Evolutionary conservation across 1,284 basidiomycete species (phyloP), one percentile per base, ranked within the genome.

Genomic region (Microbotryum silenes-acaulis): DNA sequence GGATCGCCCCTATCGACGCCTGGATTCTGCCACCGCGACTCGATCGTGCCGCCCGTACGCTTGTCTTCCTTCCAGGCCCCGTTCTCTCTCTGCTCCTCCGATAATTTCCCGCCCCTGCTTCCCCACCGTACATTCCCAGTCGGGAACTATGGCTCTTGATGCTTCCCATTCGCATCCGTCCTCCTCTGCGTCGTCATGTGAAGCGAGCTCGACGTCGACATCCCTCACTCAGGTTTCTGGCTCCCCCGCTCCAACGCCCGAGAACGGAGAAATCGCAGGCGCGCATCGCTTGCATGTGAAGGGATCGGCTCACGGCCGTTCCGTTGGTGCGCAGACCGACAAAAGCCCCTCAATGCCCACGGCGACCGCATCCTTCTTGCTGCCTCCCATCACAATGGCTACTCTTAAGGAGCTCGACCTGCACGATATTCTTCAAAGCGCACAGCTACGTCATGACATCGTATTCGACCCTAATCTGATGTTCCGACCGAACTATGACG

Each of bases 401-500:
- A 89, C 89, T 0, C 79, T 96, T 70, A 85, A 85, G 72, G 88
- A 91, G 73, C 80, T 96, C 51, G 91, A 96, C 74, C 79, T 93
- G 29, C 83, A 86, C 65, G 83, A 87, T 64, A 91, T 94, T 69
- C 80, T 94, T 63, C 84, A 87, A 61, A 91, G 91, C 73, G 88
- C 89, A 27, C 90, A 92, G 75, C 85, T 96, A 64, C 86, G 91
- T 50, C 91, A 96, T 74, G 91, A 96, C 76, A 81, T 94, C 65
- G 83, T 94, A 64, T 94, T 94, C 71, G 91, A 75, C 51, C 66
- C 68, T 9, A 71, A 69, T 37, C 70, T 76, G 37, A 73, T 74
- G 68, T 76, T 76, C 64, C 70, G 75, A 10, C 74, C 75, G n/a
- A 76, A 76, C 61, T 74, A 74, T 56, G 75, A 76, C 29, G 75